These are phyloP conservation scores for Diversispora eburnea DNA, from an alignment of 192 early-diverging fungal species.

Conservation along the genomic window DNA sequence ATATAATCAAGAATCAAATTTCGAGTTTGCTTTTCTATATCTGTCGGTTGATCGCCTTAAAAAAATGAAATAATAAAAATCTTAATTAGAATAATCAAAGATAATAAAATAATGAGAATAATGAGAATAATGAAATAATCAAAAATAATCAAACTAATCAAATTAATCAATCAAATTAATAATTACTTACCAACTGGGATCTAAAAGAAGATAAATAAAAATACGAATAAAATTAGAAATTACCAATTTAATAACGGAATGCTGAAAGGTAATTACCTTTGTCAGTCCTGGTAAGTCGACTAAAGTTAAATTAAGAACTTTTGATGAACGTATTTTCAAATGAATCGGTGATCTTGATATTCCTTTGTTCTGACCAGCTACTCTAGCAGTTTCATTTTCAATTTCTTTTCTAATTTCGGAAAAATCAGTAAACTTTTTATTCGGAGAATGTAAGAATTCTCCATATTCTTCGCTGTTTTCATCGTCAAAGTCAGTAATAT, in stretches of 20 bases:
- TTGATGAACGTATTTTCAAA: constrained; percentile 69
- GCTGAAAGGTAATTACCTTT: constrained; percentile 47
- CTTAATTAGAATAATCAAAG: constrained; percentile 1
- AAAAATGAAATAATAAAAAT: constrained; percentile 20
- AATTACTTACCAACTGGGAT: constrained; percentile 43
- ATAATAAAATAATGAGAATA: neutral
- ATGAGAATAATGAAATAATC: no score
- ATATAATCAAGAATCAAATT: constrained; percentile 75
- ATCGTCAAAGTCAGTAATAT: constrained; percentile 44
- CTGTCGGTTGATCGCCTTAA: constrained; percentile 75
- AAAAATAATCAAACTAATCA: no score
- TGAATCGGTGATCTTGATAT: constrained; percentile 76
- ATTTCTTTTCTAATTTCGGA: constrained; percentile 74
- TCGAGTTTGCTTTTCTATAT: constrained; percentile 79
- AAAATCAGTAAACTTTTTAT: constrained; percentile 76
- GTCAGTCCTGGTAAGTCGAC: constrained; percentile 82
- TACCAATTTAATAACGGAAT: no score
- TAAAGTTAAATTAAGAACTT: constrained; percentile 76
- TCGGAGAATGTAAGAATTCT: constrained; percentile 73
- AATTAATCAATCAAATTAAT: neutral
- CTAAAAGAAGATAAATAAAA: constrained; percentile 24
- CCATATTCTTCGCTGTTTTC: constrained; percentile 35
- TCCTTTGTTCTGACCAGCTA: constrained; percentile 77
- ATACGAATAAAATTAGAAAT: neutral
- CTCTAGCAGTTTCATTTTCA: constrained; percentile 71